A percentile compares a stretch with the other conserved stretches of the same genome.
Evolutionary conservation across 2,329 filamentous ascomycete genomes (phyloP).

Genomic region (Talaromyces amestolkiae): DNA sequence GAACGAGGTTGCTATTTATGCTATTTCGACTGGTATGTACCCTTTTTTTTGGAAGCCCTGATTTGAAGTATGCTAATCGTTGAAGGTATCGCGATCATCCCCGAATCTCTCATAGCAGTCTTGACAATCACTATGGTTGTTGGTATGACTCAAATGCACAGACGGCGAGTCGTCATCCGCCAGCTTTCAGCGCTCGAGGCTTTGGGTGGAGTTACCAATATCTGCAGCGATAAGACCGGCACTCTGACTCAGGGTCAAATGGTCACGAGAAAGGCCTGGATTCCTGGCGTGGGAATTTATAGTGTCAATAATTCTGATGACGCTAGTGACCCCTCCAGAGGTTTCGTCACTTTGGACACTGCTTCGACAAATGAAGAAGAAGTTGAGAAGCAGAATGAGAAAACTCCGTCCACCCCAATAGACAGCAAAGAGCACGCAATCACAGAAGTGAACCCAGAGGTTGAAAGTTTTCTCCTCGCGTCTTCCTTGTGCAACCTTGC

Average conservation of each 20-base stretch:
- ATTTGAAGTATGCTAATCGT: neutral
- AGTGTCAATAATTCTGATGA: conserved; percentile 53
- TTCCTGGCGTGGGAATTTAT: conserved; percentile 54
- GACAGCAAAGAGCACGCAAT: conserved; percentile 34
- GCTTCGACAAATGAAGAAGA: conserved; percentile 31
- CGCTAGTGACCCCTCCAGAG: conserved; percentile 56
- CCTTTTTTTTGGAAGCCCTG: neutral
- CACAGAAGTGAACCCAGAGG: conserved; percentile 44
- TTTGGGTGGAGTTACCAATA: conserved; percentile 57
- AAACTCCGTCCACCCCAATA: conserved; percentile 54
- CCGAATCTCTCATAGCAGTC: conserved; percentile 62
- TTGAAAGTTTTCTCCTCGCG: conserved; percentile 53
- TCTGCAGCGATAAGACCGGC: conserved; percentile 59
- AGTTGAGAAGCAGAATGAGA: conserved; percentile 34
- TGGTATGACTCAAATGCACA: conserved; percentile 55
- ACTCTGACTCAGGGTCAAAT: conserved; percentile 58
- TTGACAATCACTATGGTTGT: conserved; percentile 62
- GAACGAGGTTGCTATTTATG: conserved; percentile 60
- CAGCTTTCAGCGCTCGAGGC: conserved; percentile 56
- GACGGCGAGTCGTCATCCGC: conserved; percentile 54
- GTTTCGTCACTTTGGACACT: conserved; percentile 42
- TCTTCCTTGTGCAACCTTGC: conserved; percentile 58
- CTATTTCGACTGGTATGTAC: conserved; percentile 50
- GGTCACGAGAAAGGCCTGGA: conserved; percentile 59
- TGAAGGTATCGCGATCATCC: conserved; percentile 57